Evolutionary conservation across 768 basidiomycete species (phyloP), one percentile per base, ranked within the genome.

Genomic region (Antrodiella citrinella): DNA sequence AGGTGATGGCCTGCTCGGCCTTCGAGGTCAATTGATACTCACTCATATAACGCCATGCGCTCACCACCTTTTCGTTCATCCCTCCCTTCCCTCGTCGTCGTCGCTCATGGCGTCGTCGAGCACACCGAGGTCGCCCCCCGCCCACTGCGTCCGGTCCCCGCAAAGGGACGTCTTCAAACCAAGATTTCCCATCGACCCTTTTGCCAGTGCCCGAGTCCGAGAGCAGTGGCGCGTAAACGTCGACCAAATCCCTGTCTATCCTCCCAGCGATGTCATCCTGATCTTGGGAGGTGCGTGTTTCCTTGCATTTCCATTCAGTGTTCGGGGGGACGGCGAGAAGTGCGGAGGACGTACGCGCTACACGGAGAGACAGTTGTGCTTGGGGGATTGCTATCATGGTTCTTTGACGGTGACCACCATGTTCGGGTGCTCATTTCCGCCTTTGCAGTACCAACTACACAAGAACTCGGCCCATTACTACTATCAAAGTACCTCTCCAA

Each of bases 241-340:
- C 38, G 64, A 62, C 44, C 51, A 22, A 24, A 59, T 61, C 18
- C 57, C 59, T 13, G 38, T 53, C 21, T 47, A 57, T 20, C 52
- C 58, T 15, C 49, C 61, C 1, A 48, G 60, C 1, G 60, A 69
- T 45, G 69, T 71, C 38, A 55, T 71, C 13, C 60, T 72, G 9
- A 59, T 71, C 7, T 49, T 72, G 2, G 71, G 71, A 51, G 65
- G 71, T 72, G 39, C 50, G 69, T 56, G 1, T 26, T 47, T 47
- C 23, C n/a, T 26, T 18, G n/a, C 9, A 20, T 45, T n/a, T n/a
- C n/a, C n/a, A n/a, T n/a, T n/a, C n/a, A 42, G 41, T n/a, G 41
- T 21, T 21, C 18, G 18, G n/a, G 35, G 12, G 20, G 9, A 10
- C 11, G 43, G 10, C 10, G 9, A 12, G 12, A 10, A 10, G 20